Evolutionary conservation across 129 eudicot species (phyloP).

Genomic region (Artemisia tridentata): DNA sequence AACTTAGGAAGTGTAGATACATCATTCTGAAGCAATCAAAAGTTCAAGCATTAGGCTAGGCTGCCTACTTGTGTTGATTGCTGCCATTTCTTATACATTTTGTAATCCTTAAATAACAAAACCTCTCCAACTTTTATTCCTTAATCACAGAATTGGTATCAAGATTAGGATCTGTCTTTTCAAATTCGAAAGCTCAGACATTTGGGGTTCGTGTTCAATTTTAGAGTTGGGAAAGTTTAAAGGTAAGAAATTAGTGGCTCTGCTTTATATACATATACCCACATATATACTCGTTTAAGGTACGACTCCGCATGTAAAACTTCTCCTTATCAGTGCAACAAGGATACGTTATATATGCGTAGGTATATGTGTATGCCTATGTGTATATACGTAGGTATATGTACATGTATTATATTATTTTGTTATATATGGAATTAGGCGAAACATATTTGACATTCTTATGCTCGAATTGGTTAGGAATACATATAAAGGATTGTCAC

Average conservation of each 20-base stretch:
- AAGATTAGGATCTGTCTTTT: background rate
- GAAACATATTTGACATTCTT: background rate
- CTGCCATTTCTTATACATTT: too few relatives aligned
- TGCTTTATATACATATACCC: too few relatives aligned
- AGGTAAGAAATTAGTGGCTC: background rate
- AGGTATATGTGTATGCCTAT: background rate
- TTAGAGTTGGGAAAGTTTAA: background rate
- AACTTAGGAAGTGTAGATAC: too few relatives aligned
- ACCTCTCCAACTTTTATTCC: too few relatives aligned
- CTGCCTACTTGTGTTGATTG: too few relatives aligned
- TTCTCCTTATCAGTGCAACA: background rate
- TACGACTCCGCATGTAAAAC: background rate
- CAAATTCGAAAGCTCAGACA: background rate
- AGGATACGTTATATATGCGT: too few relatives aligned
- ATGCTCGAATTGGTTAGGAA: background rate
- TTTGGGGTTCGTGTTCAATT: background rate
- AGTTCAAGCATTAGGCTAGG: too few relatives aligned
- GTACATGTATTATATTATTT: background rate
- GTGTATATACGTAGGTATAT: background rate
- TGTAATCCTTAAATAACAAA: too few relatives aligned
- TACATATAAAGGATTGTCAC: background rate
- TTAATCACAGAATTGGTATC: background rate
- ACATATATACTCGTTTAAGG: background rate
- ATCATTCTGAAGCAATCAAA: too few relatives aligned
- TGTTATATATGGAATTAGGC: background rate